Evolutionary conservation across 2,329 filamentous ascomycete genomes (phyloP).

Genomic region (Apiospora aurea): DNA sequence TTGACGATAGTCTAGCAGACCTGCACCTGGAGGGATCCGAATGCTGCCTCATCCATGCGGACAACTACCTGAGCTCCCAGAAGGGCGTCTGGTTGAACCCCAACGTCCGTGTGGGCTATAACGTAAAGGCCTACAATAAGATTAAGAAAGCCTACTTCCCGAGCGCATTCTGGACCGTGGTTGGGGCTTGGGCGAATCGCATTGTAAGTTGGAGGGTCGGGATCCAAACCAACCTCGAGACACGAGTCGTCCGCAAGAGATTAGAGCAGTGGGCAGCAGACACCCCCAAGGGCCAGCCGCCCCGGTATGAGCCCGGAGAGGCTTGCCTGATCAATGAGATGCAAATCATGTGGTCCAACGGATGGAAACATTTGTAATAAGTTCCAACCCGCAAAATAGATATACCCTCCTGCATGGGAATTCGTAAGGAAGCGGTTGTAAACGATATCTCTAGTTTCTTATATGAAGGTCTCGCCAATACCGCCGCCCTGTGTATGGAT

Average conservation of each 20-base stretch:
- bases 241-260: conserved; percentile 48
- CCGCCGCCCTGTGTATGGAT: neutral
- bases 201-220: conserved; percentile 38
- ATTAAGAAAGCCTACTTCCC: conserved; percentile 46
- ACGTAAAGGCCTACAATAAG: conserved; percentile 46
- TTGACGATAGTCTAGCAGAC: conserved; percentile 62
- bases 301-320: conserved; percentile 50
- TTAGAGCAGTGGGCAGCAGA: conserved; percentile 49
- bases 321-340: conserved; percentile 65
- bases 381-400: conserved; percentile 24
- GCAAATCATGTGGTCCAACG: conserved; percentile 64
- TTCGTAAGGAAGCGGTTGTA: neutral
- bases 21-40: conserved; percentile 66
- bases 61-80: conserved; percentile 54
- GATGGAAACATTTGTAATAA: conserved; percentile 62
- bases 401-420: neutral
- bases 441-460: neutral
- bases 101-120: conserved; percentile 61
- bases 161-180: conserved; percentile 52
- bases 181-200: conserved; percentile 49
- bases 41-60: conserved; percentile 67
- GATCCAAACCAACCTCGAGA: conserved; percentile 47
- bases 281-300: conserved; percentile 40
- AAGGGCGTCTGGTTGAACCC: conserved; percentile 64
- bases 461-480: neutral